Conservation (phyloP, 1,139 yeast species). For the Saccharomycopsis crataegensis region DNA sequence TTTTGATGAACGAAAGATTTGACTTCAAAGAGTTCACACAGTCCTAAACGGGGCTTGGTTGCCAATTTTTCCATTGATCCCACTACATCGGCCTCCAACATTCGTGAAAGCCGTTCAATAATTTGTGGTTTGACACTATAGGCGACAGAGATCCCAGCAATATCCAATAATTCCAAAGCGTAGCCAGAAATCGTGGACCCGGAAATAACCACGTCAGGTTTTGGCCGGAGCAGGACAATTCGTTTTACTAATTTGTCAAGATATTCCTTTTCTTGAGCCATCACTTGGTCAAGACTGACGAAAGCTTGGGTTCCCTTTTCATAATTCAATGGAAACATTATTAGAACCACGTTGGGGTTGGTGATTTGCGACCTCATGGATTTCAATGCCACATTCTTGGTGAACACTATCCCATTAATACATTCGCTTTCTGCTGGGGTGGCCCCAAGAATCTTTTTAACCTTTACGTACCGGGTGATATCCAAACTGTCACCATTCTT, state of each 20-base stretch:
- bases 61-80: constrained; percentile 60
- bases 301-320: constrained; percentile 63
- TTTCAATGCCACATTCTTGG: constrained; percentile 78
- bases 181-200: constrained; percentile 81
- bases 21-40: constrained; percentile 66
- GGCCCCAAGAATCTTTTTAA: constrained; percentile 80
- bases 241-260: constrained; percentile 76
- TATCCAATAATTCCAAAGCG: constrained; percentile 65
- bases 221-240: constrained; percentile 48
- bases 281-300: constrained; percentile 73
- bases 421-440: constrained; percentile 48
- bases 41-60: constrained; percentile 56
- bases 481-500: constrained; percentile 70
- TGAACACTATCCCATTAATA: constrained; percentile 76
- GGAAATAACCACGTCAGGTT: constrained; percentile 74
- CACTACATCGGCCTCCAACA: constrained; percentile 77
- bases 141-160: constrained; percentile 72
- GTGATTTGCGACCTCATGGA: constrained; percentile 59
- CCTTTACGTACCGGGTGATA: constrained; percentile 77
- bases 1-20: constrained; percentile 52
- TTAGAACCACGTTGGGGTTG: constrained; percentile 70
- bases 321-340: constrained; percentile 88
- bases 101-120: constrained; percentile 68
- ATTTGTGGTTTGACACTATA: constrained; percentile 78
- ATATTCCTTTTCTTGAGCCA: constrained; percentile 85